These are phyloP conservation scores for Xylaria sp. DNA, from an alignment of 2,329 filamentous ascomycete species.

Conservation along the genomic window DNA sequence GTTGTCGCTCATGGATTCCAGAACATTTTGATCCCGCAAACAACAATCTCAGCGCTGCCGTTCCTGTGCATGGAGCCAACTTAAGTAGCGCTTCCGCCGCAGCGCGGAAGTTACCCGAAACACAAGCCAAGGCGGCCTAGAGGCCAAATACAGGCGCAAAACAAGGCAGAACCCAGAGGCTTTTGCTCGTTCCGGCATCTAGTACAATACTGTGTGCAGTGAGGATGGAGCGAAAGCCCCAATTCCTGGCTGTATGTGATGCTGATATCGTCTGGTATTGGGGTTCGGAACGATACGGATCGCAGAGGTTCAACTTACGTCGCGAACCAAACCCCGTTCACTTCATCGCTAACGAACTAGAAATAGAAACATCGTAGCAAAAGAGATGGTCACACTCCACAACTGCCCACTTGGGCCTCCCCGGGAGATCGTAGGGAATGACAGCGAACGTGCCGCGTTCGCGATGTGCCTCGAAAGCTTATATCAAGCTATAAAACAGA, in stretches of 20 bases:
- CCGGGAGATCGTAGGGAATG: not conserved
- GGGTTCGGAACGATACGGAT: not conserved
- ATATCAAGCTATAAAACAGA: not conserved
- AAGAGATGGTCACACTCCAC: too few relatives aligned
- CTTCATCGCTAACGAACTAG: too few relatives aligned
- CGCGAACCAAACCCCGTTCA: not conserved
- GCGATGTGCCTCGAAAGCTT: not conserved
- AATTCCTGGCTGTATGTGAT: not conserved
- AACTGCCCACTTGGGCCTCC: too few relatives aligned
- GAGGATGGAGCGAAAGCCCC: too few relatives aligned
- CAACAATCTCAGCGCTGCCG: not conserved
- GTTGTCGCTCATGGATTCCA: not conserved
- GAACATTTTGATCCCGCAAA: not conserved
- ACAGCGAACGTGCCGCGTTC: not conserved
- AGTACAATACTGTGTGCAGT: too few relatives aligned
- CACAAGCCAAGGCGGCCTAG: not conserved
- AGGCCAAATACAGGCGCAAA: too few relatives aligned
- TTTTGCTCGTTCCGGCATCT: too few relatives aligned
- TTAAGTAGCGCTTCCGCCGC: too few relatives aligned
- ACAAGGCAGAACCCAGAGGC: too few relatives aligned
- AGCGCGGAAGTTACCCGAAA: not conserved
- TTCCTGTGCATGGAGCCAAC: too few relatives aligned
- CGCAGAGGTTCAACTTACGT: not conserved
- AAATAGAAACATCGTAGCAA: too few relatives aligned
- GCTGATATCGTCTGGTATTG: not conserved